Evolutionary conservation across 129 eudicot species (phyloP).

Genomic region (Mikania micrantha): DNA sequence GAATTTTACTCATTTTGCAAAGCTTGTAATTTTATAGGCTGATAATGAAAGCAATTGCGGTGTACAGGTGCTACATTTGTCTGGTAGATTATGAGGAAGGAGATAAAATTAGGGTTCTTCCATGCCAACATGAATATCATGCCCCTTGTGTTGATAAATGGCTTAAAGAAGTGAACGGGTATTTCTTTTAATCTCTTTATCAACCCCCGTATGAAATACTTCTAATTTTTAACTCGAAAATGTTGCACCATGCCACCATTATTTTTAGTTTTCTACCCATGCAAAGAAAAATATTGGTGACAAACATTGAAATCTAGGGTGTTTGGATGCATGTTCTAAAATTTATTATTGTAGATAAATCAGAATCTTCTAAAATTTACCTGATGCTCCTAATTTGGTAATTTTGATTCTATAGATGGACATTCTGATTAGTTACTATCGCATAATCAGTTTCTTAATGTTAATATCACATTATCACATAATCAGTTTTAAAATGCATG

Average conservation of each 20-base stretch:
- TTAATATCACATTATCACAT: no score
- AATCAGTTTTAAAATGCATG: not conserved
- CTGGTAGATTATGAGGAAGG: slow-evolving; percentile 67
- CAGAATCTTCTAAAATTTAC: not conserved
- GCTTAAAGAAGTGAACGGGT: slow-evolving; percentile 83
- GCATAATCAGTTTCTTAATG: not conserved
- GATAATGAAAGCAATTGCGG: slow-evolving; percentile 4
- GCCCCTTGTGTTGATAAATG: slow-evolving; percentile 59
- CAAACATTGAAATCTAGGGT: not conserved
- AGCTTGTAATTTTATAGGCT: not conserved
- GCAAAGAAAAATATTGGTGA: not conserved
- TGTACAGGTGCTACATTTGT: slow-evolving; percentile 64
- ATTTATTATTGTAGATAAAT: not conserved
- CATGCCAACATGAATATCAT: slow-evolving; percentile 69
- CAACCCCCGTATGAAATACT: not conserved
- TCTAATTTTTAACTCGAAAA: not conserved
- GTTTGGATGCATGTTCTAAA: not conserved
- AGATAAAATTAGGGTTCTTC: slow-evolving; percentile 62
- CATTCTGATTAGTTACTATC: not conserved
- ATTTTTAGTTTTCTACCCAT: not conserved
- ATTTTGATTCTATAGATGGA: not conserved
- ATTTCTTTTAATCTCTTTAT: slow-evolving; percentile 10
- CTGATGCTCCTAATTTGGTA: not conserved
- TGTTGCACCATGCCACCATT: not conserved
- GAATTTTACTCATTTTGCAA: not conserved